Base-by-base conservation (phyloP, 2,329 filamentous ascomycete genomes). In the Talaromyces marneffei region DNA sequence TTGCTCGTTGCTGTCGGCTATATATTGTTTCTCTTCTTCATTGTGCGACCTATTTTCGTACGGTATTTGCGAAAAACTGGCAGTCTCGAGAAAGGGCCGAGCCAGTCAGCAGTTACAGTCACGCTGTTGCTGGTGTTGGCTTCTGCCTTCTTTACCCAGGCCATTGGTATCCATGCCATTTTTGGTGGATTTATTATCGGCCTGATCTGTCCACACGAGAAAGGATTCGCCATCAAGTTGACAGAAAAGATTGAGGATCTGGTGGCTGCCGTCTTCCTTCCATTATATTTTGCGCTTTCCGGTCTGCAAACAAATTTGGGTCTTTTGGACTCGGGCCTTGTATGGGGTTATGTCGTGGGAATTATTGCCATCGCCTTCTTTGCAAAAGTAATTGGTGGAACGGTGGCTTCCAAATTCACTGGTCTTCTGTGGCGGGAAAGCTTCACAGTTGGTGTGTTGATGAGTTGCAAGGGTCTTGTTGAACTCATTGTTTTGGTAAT, bases 391-490 rank as follows among this genome's bases (percentile, higher is more conserved):
- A 79, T 87, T 12, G 93, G 92, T 44, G 92, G 91, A 18, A 87
- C 91, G 0, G 62, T 95, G 1, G 91, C 92, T 7, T 92, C 93
- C 0, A 84, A 86, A 37, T 70, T 85, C 2, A 90, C 86, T 68
- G 91, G 89, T 27, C 80, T 97, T 56, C 83, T 95, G 1, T 97
- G 93, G 93, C 85, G 92, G 62, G 93, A 97, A 73, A 92, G 89
- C 61, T 84, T 95, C 33, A 86, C 91, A 1, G 94, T 97, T 66
- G 93, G 93, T 14, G 86, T 88, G 16, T 77, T 97, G 68, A 97
- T 97, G 93, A 96, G 91, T 76, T 97, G 93, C 75, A 97, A 97
- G 75, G 93, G 93, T 69, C 81, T 97, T 9, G 92, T 97, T 0
- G 92, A 97, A 74, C 79, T 97, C 57, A 97, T 97, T 72, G 92